Base-by-base conservation (phyloP, 345 rosid species). In the Melastoma malabathricum region DNA sequence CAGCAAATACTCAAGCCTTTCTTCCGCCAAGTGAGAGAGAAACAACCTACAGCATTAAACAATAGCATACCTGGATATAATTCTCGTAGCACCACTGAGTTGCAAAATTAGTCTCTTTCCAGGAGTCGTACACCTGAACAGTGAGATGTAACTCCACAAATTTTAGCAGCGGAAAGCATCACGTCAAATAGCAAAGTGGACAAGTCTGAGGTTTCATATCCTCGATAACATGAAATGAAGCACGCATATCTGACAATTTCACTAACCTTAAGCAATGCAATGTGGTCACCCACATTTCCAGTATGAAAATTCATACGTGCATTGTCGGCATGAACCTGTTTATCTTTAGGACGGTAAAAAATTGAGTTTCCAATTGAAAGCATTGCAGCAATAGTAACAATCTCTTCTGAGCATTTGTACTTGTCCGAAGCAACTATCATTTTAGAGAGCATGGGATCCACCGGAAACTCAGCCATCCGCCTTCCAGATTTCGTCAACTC, bases 71-170 rank as follows among this genome's bases (percentile, higher is more conserved):
- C 95, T 87, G 98, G 67, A 92, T 92, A 72, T 92, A 92, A 68
- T 81, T 87, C 66, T 92, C 98, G 14, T 84, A 87, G 69, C 98
- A 92, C 98, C 98, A 92, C 53, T 87, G 97, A 1, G 98, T 92
- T 14, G 97, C 82, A 68, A 63, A 87, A 68, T 92, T 92, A 57
- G 95, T 84, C 68, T 92, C 98, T 73, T 75, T 84, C 98, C 98
- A 92, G 20, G 97, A 84, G 63, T 64, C 78, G 66, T 79, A 92
- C 49, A 92, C 97, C 96, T 92, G 47, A 50, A 63, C 31, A 27
- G 31, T 27, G 3, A 27, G 31, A n/a, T n/a, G 31, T 27, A n/a
- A 39, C 34, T 20, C 19, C 44, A 45, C n/a, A 22, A 22, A 13
- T n/a, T n/a, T 44, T 16, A 22, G 48, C 9, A 44, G 9, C 15